Conservation (phyloP, 2,329 filamentous ascomycete genomes). For the Chalaropsis ovoidea region DNA sequence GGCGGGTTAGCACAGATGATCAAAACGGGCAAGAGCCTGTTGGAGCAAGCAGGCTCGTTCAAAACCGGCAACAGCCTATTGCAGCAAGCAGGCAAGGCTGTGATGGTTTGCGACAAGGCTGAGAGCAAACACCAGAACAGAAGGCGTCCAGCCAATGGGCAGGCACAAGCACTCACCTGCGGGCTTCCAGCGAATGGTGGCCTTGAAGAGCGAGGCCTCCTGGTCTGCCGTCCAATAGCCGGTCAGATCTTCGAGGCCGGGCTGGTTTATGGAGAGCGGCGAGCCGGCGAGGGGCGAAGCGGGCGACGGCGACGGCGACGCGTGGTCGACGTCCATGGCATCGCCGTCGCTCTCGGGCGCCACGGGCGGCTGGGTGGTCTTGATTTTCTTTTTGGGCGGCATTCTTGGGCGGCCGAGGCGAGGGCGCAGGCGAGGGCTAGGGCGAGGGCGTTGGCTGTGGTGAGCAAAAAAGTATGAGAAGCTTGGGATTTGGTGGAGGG, state of each 20-base stretch:
- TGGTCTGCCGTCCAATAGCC: slow-evolving; percentile 81
- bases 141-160: not conserved
- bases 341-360: slow-evolving; percentile 49
- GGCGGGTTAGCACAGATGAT: not conserved
- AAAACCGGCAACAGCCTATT: not conserved
- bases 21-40: not conserved
- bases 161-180: slow-evolving; percentile 49
- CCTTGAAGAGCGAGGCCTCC: slow-evolving; percentile 84
- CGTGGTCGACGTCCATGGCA: slow-evolving; percentile 50
- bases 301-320: slow-evolving; percentile 28
- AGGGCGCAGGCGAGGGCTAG: not conserved
- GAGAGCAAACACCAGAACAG: not conserved
- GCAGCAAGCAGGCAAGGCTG: slow-evolving; percentile 4
- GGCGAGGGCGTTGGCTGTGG: not conserved
- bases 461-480: not conserved
- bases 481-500: not conserved
- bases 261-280: slow-evolving; percentile 20
- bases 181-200: slow-evolving; percentile 90
- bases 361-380: slow-evolving; percentile 40
- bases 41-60: not conserved
- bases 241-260: slow-evolving; percentile 44
- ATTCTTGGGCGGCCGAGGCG: slow-evolving; percentile 35
- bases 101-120: not conserved
- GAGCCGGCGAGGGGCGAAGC: slow-evolving; percentile 14
- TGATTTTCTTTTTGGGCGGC: slow-evolving; percentile 61